Evolutionary conservation across 805 yeast species (phyloP), one percentile per base, ranked within the genome.

Genomic region (Tetrapisispora iriomotensis): DNA sequence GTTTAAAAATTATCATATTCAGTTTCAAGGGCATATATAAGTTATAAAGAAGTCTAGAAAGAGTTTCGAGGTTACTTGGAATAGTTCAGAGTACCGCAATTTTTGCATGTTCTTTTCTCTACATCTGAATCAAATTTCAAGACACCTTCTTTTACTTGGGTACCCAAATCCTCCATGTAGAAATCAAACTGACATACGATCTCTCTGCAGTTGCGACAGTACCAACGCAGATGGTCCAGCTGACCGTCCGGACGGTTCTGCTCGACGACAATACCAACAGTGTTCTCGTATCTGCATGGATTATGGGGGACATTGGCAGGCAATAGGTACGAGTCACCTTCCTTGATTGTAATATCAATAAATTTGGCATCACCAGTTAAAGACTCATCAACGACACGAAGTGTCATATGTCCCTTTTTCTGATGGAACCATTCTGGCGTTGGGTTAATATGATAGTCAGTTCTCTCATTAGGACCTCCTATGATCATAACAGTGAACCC

Each of bases 401-500:
- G 67, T 17, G 82, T 72, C 95, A 88, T 87, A 20, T 70, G 67
- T 2, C 96, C 96, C 60, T 84, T 84, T 58, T 81, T 74, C 69
- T 82, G 90, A 62, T 81, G 78, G 59, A 88, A 88, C 75, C 86
- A 88, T 54, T 88, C 96, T 0, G 96, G 96, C 0, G 96, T 88
- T 51, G 85, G 94, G 55, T 88, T 88, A 36, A 88, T 75, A 54
- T 88, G 96, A 57, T 85, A 88, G 57, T 88, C 96, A 0, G 95
- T 87, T 42, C 96, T 70, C 53, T 80, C 94, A 58, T 88, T 88
- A 3, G 96, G 96, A 0, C 96, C 96, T 13, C 96, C 96, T 1
- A 88, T 94, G 37, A 87, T 78, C 96, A 88, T 88, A 27, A 87
- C 86, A 0, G 96, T 87, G 58, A 82, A 83, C 0, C 96, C 96